Conservation (phyloP, 1,139 yeast genomes). For the Waltiozyma sp. region DNA sequence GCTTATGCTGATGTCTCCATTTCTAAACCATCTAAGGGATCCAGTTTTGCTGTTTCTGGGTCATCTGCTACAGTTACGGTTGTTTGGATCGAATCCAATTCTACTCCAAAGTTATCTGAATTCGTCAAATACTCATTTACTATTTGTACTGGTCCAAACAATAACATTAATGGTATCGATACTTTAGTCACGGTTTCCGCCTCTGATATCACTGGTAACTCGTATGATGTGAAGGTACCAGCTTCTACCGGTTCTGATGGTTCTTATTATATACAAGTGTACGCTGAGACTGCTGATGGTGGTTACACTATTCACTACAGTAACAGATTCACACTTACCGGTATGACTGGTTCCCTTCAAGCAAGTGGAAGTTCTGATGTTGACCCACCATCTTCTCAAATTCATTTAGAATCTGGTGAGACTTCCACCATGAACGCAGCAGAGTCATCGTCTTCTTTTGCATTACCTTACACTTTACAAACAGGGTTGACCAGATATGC, state of each 20-base stretch:
- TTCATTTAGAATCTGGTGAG: constrained; percentile 19
- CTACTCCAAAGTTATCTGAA: constrained; percentile 34
- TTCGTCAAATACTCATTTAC: constrained; percentile 38
- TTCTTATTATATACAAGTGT: constrained; percentile 57
- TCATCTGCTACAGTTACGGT: constrained; percentile 38
- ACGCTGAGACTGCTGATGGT: constrained; percentile 25
- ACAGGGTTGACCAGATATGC: constrained; percentile 71
- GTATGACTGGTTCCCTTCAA: constrained; percentile 53
- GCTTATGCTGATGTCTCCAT: constrained; percentile 43
- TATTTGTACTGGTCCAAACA: constrained; percentile 61
- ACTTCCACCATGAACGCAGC: constrained; percentile 12
- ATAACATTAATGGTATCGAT: constrained; percentile 33
- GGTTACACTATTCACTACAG: constrained; percentile 63
- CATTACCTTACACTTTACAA: constrained; percentile 60
- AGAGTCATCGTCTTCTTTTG: constrained; percentile 17
- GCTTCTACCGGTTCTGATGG: constrained; percentile 45
- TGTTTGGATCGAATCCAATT: constrained; percentile 50
- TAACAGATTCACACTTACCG: constrained; percentile 49
- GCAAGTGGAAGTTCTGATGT: constrained; percentile 28
- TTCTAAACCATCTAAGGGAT: constrained; percentile 38
- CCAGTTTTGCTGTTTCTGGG: constrained; percentile 36
- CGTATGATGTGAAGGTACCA: constrained; percentile 27
- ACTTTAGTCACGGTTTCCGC: constrained; percentile 23
- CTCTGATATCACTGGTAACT: constrained; percentile 18
- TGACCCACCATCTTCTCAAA: constrained; percentile 33